Base-by-base conservation (phyloP, 306 rosid genomes). In the Arachis stenosperma region DNA sequence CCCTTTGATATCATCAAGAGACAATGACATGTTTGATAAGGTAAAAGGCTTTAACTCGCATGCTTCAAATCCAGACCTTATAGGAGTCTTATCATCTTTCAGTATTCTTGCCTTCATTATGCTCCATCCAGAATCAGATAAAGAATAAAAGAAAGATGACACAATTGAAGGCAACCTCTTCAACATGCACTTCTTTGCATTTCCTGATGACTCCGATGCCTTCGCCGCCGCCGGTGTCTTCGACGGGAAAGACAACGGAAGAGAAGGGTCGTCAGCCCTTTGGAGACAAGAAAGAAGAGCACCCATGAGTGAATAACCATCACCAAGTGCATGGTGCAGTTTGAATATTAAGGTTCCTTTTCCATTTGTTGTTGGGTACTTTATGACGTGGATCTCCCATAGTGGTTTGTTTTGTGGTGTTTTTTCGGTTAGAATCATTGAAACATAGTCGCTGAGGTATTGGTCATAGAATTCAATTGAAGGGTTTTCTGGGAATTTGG, bases 221-320 rank as follows among this genome's bases (percentile, higher is more conserved):
- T 33, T 33, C 37, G 3, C 4, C 37, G 37, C 37, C 37, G 37
- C 37, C 4, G 37, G 46, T 11, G 47, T 1, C 10, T 8, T 13
- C 6, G 86, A 80, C 36, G 96, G 92, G 65, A 90, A 87, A 5
- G 92, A 62, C 2, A 87, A 56, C 3, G 96, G 90, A 65, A 82
- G 65, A 55, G 87, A 85, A 79, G 89, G 90, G 30, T 90, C 65
- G 46, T 82, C 85, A 5, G 76, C 85, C 69, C 90, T 82, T 30
- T 66, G 79, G 0, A 86, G 78, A 76, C 83, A 87, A 43, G 92
- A 82, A 54, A 90, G 81, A 75, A 90, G 89, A 51, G 86, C 81
- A 29, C 85, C 71, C 96, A 89, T 89, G 8, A 86, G 74, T 4
- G 89, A 84, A 67, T 81, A 84, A 22, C 88, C 94, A 84, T 89